phyloP scores from a whole-genome alignment of 768 basidiomycete genomes.

The Pseudohyphozyma bogoriensis region DNA sequence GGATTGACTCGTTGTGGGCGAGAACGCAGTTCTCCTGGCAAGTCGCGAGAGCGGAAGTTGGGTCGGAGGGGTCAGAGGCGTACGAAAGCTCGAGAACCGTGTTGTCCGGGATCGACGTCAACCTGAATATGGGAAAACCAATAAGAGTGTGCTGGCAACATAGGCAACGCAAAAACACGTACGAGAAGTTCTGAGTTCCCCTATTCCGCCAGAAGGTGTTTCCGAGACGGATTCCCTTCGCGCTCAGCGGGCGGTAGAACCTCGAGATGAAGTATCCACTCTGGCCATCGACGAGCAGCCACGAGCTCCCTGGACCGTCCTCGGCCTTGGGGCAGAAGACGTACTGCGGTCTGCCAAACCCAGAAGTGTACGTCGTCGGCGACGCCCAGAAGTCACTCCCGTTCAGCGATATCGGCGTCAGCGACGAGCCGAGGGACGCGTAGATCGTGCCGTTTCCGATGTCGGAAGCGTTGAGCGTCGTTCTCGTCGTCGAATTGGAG shows the following conservation, averaged over 20 bases:
- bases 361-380: slow-evolving; percentile 25
- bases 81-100: slow-evolving; percentile 64
- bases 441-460: slow-evolving; percentile 49
- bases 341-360: slow-evolving; percentile 36
- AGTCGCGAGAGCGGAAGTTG: slow-evolving; percentile 58
- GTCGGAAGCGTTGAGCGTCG: slow-evolving; percentile 74
- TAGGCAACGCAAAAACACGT: slow-evolving; percentile 31
- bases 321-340: slow-evolving; percentile 78
- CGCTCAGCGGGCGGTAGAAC: slow-evolving; percentile 61
- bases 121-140: slow-evolving; percentile 18
- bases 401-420: slow-evolving; percentile 34
- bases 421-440: slow-evolving; percentile 55
- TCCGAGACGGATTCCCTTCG: slow-evolving; percentile 73
- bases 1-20: slow-evolving; percentile 59
- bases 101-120: slow-evolving; percentile 72
- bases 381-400: slow-evolving; percentile 34
- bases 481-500: slow-evolving; percentile 65
- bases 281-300: slow-evolving; percentile 68
- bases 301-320: slow-evolving; percentile 61
- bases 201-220: slow-evolving; percentile 75
- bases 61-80: slow-evolving; percentile 47
- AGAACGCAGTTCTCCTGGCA: slow-evolving; percentile 74
- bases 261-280: slow-evolving; percentile 65
- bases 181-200: slow-evolving; percentile 85
- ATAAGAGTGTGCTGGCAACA: background rate